Conservation (phyloP, 176 grass and related monocot species). For the Oryza officinalis region DNA sequence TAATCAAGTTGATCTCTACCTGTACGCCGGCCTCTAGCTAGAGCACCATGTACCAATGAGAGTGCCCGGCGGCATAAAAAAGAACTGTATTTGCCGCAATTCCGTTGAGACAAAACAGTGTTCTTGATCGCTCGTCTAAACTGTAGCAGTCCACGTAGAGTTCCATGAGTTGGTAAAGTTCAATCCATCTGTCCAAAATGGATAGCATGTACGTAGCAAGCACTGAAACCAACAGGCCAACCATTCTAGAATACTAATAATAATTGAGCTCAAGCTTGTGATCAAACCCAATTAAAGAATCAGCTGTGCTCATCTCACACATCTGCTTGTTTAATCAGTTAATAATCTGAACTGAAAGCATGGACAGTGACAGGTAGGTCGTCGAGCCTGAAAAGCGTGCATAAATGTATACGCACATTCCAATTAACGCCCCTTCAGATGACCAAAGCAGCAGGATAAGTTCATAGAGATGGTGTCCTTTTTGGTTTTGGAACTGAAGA, state of each 20-base stretch:
- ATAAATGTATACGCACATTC: background rate
- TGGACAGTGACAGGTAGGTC: background rate
- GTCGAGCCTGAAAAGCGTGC: background rate
- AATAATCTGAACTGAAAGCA: background rate
- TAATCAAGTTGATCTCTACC: background rate
- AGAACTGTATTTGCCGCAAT: background rate
- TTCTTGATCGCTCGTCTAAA: background rate
- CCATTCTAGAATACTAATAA: background rate
- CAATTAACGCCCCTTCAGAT: background rate
- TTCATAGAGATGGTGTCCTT: background rate
- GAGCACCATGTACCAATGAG: background rate
- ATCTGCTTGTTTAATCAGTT: background rate
- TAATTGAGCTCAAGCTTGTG: background rate
- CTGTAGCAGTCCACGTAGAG: background rate
- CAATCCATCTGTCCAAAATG: background rate
- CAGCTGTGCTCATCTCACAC: background rate
- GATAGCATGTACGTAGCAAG: slow-evolving; percentile 1
- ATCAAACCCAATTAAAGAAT: background rate
- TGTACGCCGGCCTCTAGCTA: background rate
- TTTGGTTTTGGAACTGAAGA: slow-evolving; percentile 11
- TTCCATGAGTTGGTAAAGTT: background rate
- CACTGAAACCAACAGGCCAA: slow-evolving; percentile 18
- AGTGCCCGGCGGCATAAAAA: background rate
- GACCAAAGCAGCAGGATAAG: slow-evolving; percentile 18
- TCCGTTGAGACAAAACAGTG: background rate